Conservation (phyloP, 257 asterid genomes). For the Solanum microdontum region DNA sequence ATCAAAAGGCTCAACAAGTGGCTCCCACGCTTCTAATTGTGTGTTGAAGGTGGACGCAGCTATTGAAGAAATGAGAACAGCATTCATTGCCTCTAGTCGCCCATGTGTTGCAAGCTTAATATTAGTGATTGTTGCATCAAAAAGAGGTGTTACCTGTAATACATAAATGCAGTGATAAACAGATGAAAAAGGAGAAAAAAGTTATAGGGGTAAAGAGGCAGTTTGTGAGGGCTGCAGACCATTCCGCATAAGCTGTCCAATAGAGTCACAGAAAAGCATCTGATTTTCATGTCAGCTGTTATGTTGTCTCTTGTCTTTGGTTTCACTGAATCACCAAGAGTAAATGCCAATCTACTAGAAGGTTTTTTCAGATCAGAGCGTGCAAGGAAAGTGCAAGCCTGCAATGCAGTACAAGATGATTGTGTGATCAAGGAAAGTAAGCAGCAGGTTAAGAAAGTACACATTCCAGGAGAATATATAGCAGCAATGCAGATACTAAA, state of each 20-base stretch:
- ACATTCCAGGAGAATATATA: not conserved
- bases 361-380: conserved; percentile 88
- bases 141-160: conserved; percentile 87
- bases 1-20: conserved; percentile 94
- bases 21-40: conserved; percentile 96
- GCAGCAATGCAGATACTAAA: not conserved
- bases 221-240: conserved; percentile 35
- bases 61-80: conserved; percentile 75
- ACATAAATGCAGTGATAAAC: conserved; percentile 10
- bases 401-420: conserved; percentile 11
- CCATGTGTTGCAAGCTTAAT: conserved; percentile 96
- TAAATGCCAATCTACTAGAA: conserved; percentile 66
- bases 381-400: conserved; percentile 98
- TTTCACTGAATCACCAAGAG: conserved; percentile 82
- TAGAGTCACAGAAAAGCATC: conserved; percentile 77
- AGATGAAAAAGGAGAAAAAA: conserved; percentile 6
- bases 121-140: conserved; percentile 90
- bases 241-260: conserved; percentile 94
- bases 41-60: conserved; percentile 92
- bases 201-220: not conserved
- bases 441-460: not conserved
- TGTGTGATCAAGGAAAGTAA: conserved; percentile 6
- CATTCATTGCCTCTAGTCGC: conserved; percentile 73
- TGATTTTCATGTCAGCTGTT: conserved; percentile 88
- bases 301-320: conserved; percentile 87